Evolutionary conservation across 345 rosid species (phyloP), one percentile per base, ranked within the genome.

Genomic region (Raphanus raphanistrum): DNA sequence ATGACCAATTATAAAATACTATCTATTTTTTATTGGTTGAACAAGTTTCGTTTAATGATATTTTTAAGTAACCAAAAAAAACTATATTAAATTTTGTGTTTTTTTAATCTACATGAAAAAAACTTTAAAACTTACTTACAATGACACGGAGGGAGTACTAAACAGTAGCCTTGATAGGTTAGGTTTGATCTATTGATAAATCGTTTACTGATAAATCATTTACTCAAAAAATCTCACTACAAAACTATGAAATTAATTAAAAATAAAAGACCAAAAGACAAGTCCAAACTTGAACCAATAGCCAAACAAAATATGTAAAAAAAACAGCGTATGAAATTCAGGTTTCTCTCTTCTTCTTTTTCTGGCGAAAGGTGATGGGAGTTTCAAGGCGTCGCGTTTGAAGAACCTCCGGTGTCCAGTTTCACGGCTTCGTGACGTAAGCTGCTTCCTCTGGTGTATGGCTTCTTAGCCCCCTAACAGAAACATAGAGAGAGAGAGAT

Each of bases 391-490:
- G 54, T 43, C 1, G 79, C 4, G 45, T 63, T 74, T 50, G 82
- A 80, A 28, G 83, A 74, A 58, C 61, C 75, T 63, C 72, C 83
- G 0, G 68, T 65, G 61, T 68, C 70, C 2, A 61, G 11, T 68
- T 73, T 73, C 71, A 79, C 82, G n/a, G 58, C 10, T 10, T 94
- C 95, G 1, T 55, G 89, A 45, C 92, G 95, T 72, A 89, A 82
- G 83, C 98, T 94, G 85, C 87, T 87, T 75, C 84, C 97, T 85
- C 96, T 85, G 1, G 71, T 82, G 83, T 88, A 90, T 11, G 85
- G 86, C 70, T 86, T 75, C 81, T 94, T 89, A 64, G 95, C 98
- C 80, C 94, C 98, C 98, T 94, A 59, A n/a, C 25, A 66, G 0
- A 45, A n/a, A 61, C 29, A 61, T 0, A 61, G 38, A 50, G 25